These are phyloP conservation scores for Xylariaceae sp. DNA, from an alignment of 2,329 filamentous ascomycete species.

Conservation along the genomic window DNA sequence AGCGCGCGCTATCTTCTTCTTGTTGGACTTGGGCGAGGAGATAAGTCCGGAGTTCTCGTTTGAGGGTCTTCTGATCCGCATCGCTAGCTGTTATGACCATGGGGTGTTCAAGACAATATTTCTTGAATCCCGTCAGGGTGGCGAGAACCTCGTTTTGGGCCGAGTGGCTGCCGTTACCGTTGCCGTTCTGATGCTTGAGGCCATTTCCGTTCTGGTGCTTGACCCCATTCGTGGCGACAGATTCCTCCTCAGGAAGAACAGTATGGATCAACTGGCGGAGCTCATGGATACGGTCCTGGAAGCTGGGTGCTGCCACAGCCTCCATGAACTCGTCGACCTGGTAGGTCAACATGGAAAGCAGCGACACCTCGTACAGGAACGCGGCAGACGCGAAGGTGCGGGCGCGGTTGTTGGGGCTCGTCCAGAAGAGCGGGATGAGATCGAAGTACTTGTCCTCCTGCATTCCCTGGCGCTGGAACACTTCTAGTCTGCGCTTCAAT, in stretches of 20 bases:
- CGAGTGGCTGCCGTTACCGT: background rate
- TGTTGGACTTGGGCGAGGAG: slow-evolving; percentile 29
- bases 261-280: slow-evolving; percentile 23
- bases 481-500: slow-evolving; percentile 22
- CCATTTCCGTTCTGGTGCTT: slow-evolving; percentile 11
- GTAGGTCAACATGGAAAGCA: slow-evolving; percentile 33
- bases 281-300: slow-evolving; percentile 12
- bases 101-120: slow-evolving; percentile 25
- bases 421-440: slow-evolving; percentile 34
- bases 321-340: slow-evolving; percentile 36
- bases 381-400: slow-evolving; percentile 29
- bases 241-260: slow-evolving; percentile 15
- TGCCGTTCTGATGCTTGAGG: no score
- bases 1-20: slow-evolving; percentile 25
- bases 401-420: slow-evolving; percentile 29
- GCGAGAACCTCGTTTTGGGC: slow-evolving; percentile 16
- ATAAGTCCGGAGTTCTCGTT: slow-evolving; percentile 27
- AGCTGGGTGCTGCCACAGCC: slow-evolving; percentile 25
- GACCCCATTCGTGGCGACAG: background rate
- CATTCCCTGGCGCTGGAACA: slow-evolving; percentile 33
- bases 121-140: slow-evolving; percentile 26
- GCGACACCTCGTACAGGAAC: slow-evolving; percentile 32
- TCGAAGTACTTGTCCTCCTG: slow-evolving; percentile 36
- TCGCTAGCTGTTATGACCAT: slow-evolving; percentile 23
- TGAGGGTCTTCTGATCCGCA: slow-evolving; percentile 21